Percentiles rank a stretch among this genome's conserved stretches.
phyloP scores from a whole-genome alignment of 1,284 basidiomycete species.

The Rugosomyces carneus region DNA sequence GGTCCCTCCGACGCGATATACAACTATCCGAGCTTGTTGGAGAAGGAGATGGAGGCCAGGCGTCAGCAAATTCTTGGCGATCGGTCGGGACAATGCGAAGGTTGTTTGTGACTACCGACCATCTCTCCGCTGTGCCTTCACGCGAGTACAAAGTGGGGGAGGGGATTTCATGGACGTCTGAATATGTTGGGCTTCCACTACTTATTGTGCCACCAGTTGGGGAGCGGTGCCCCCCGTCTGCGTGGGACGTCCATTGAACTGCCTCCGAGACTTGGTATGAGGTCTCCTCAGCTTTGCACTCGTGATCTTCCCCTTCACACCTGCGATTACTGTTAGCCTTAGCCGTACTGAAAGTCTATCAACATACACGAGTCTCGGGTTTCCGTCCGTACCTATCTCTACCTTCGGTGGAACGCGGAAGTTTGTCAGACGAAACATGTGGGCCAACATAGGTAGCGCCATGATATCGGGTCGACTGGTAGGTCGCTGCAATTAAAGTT shows the following conservation, averaged over 20 bases:
- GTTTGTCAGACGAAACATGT: conserved; percentile 64
- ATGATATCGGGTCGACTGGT: conserved; percentile 60
- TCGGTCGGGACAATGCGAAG: conserved; percentile 19
- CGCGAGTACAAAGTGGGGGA: conserved; percentile 24
- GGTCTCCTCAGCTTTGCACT: conserved; percentile 42
- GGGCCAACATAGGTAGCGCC: conserved; percentile 57
- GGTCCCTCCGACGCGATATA: conserved; percentile 27
- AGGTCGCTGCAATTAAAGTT: conserved; percentile 37
- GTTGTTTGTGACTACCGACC: conserved; percentile 22
- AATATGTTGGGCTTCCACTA: conserved; percentile 25
- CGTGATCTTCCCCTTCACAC: conserved; percentile 40
- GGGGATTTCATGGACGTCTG: conserved; percentile 15
- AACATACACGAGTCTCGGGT: conserved; percentile 51
- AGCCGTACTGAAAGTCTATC: neutral
- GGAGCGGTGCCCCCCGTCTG: conserved; percentile 19
- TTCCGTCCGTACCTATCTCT: conserved; percentile 56
- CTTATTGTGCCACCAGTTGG: conserved; percentile 30
- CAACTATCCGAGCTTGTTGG: conserved; percentile 20
- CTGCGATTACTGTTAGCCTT: conserved; percentile 17
- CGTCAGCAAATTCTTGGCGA: conserved; percentile 24
- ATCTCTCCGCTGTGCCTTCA: conserved; percentile 23
- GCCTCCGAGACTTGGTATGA: conserved; percentile 33
- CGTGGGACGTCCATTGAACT: conserved; percentile 31
- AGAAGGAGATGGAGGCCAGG: conserved; percentile 20
- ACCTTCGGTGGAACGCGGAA: conserved; percentile 70